Evolutionary conservation across 2,329 filamentous ascomycete species (phyloP), one percentile per base, ranked within the genome.

Genomic region (Fonsecaea nubica): DNA sequence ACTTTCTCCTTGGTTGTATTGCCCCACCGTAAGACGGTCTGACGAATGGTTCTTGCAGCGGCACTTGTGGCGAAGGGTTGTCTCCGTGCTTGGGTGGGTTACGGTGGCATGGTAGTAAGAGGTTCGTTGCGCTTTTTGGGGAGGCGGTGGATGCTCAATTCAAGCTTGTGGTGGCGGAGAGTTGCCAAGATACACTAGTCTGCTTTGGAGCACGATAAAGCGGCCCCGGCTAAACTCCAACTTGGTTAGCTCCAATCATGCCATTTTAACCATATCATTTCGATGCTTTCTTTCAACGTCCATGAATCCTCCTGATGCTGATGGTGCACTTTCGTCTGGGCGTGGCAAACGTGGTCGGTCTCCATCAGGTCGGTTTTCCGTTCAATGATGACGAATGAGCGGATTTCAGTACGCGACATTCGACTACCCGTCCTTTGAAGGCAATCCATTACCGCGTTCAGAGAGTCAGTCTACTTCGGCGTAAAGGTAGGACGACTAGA

Each of bases 1-100:
- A 25, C 18, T 50, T 50, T 25, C 18, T 21, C 45, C 45, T 21
- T 25, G 45, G 8, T 10, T 2, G 18, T 5, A 25, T 9, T 25
- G 45, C 18, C 45, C 45, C 45, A 50, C 45, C n/a, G n/a, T 21
- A 21, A 50, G 18, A 25, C 45, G 18, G 7, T 4, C 9, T 0
- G 45, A 50, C 45, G 45, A 50, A 50, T 50, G 45, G 25, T 25
- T 25, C 45, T 30, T 21, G 40, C 40, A 45, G n/a, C 40, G 40
- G 40, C 40, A 45, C 21, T 45, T 18, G 40, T 45, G 40, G 40
- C 40, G 40, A 45, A 18, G 40, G n/a, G 18, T 45, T 7, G 8
- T 50, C 18, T 50, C 45, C 45, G 45, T 50, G 4, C 45, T 50
- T 30, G 45, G 45, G 25, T 9, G 6, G 42, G 42, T 45, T 8